A percentile compares a stretch with the other conserved stretches of the same genome.
phyloP scores from a whole-genome alignment of 257 asterid species.

The Leptodermis oblonga region DNA sequence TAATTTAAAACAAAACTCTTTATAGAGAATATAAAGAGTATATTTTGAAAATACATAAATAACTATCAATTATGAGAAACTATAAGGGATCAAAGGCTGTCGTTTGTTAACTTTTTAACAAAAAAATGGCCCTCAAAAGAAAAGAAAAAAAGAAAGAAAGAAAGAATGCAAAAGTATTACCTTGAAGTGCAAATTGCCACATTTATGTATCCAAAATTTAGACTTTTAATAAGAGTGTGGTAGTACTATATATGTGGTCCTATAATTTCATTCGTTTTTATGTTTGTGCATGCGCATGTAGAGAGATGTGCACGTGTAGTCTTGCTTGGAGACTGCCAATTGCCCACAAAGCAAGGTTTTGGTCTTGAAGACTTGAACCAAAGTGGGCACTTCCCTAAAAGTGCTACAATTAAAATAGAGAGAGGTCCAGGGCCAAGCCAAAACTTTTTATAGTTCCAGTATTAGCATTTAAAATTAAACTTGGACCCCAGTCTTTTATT shows the following conservation, averaged over 20 bases:
- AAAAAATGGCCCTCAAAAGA: no score
- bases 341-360: conserved; percentile 27
- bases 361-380: conserved; percentile 19
- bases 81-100: no score
- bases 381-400: conserved; percentile 26
- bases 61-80: no score
- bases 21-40: no score
- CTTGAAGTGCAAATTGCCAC: no score
- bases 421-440: neutral
- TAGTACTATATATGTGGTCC: conserved; percentile 30
- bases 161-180: neutral
- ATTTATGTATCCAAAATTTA: neutral
- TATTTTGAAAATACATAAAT: no score
- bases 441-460: no score
- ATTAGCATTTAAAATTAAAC: no score
- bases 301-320: conserved; percentile 37
- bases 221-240: conserved; percentile 19
- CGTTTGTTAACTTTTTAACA: no score
- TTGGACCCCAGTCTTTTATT: no score
- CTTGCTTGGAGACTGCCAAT: conserved; percentile 32
- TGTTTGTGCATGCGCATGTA: conserved; percentile 32
- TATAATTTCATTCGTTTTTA: conserved; percentile 15
- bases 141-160: neutral
- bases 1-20: no score
- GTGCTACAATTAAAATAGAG: conserved; percentile 5